Base-by-base conservation (phyloP, 805 yeast genomes). In the Candida glaebosa region DNA sequence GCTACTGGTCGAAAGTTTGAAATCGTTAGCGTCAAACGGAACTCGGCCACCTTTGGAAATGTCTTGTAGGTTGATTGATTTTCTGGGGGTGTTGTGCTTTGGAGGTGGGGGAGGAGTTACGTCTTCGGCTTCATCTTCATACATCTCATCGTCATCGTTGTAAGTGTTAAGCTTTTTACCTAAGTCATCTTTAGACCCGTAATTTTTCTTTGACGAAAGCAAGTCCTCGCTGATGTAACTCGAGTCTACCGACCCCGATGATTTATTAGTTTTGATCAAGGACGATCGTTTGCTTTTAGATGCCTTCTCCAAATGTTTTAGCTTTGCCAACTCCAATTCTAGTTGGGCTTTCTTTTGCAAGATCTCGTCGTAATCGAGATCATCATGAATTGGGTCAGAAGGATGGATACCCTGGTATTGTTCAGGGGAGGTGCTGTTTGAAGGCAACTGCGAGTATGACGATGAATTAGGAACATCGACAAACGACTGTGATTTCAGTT, bases 1-100 rank as follows among this genome's bases (percentile, higher is more conserved):
- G 12, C 51, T 49, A 28, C 51, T 52, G 1, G 56, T 64, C 2
- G 69, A 59, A 18, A 58, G 54, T 31, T 50, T 56, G 47, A 66
- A 66, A 41, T 65, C 68, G 31, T 67, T 70, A 3, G 69, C 64
- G 47, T 65, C 69, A 44, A 60, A 65, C 5, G 70, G 70, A 17
- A 54, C 50, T 38, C 33, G 16, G 19, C 26, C 35, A 15, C 31
- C 18, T 25, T 12, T 37, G 24, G 22, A 16, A 12, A 16, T 5
- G 25, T 28, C 31, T 28, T 28, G 31, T 6, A 28, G 31, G 6
- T 34, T 35, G 14, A 20, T 42, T n/a, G 51, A 18, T 31, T 48
- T 48, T 5, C 43, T 28, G 3, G 53, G 49, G 16, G 46, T 41
- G 20, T 43, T 34, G 33, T 54, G 67, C 39, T 57, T 60, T 1